Percentiles rank a stretch among this genome's conserved stretches.
Conservation (phyloP, 2,329 filamentous ascomycete species). For the Fusarium napiforme region DNA sequence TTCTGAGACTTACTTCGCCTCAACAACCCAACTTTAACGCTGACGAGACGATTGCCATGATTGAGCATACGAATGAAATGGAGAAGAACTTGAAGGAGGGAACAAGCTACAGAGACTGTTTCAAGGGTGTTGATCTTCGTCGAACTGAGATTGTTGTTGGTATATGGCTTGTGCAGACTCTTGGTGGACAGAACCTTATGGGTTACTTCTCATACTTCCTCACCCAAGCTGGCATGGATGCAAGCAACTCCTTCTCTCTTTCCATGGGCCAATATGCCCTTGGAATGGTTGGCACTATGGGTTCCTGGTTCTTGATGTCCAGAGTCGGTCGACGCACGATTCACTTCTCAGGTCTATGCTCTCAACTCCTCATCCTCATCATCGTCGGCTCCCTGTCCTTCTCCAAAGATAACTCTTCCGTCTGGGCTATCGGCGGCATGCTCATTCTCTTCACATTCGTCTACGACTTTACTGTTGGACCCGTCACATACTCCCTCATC, state of each 20-base stretch:
- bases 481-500: slow-evolving; percentile 63
- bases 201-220: slow-evolving; percentile 61
- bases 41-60: slow-evolving; percentile 63
- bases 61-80: slow-evolving; percentile 63
- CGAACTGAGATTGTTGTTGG: slow-evolving; percentile 63
- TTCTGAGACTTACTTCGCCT: slow-evolving; percentile 55
- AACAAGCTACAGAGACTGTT: slow-evolving; percentile 61
- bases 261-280: slow-evolving; percentile 62
- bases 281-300: slow-evolving; percentile 61
- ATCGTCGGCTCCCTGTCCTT: slow-evolving; percentile 55
- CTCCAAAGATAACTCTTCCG: slow-evolving; percentile 46
- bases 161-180: slow-evolving; percentile 61
- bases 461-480: slow-evolving; percentile 66
- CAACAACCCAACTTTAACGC: slow-evolving; percentile 54
- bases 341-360: slow-evolving; percentile 58
- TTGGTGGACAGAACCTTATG: slow-evolving; percentile 61
- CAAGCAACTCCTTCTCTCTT: slow-evolving; percentile 56
- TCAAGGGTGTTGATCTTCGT: slow-evolving; percentile 62
- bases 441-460: slow-evolving; percentile 64
- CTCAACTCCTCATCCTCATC: slow-evolving; percentile 53
- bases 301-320: slow-evolving; percentile 62
- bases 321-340: slow-evolving; percentile 62
- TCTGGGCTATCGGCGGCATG: slow-evolving; percentile 59
- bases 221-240: slow-evolving; percentile 58
- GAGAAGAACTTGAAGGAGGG: slow-evolving; percentile 58